A percentile compares a stretch with the other conserved stretches of the same genome.
Conservation (phyloP, 2,329 filamentous ascomycete species). For the Fusarium drepaniforme region DNA sequence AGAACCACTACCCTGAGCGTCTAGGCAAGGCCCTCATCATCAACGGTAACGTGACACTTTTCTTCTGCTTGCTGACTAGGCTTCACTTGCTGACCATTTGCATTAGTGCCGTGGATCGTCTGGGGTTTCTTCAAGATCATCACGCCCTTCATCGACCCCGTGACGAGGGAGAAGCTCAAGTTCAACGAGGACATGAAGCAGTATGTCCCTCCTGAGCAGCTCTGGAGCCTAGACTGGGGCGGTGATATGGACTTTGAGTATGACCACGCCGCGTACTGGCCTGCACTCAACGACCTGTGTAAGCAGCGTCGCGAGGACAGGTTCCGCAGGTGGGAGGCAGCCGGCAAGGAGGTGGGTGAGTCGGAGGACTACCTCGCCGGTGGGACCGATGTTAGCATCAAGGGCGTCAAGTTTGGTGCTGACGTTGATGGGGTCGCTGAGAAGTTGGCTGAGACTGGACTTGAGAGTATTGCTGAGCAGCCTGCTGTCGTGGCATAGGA, state of each 20-base stretch:
- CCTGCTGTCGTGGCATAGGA: conserved; percentile 34
- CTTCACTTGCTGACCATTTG: neutral
- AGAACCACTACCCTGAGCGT: conserved; percentile 95
- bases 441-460: conserved; percentile 44
- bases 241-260: conserved; percentile 92
- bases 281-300: conserved; percentile 80
- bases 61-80: neutral
- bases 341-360: conserved; percentile 86
- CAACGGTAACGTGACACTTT: conserved; percentile 69
- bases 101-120: conserved; percentile 87
- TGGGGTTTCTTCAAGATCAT: conserved; percentile 97
- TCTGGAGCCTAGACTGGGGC: conserved; percentile 80
- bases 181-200: conserved; percentile 93
- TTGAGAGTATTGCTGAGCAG: conserved; percentile 36
- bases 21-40: conserved; percentile 90
- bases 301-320: conserved; percentile 73
- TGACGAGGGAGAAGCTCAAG: conserved; percentile 94
- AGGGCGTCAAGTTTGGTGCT: conserved; percentile 47
- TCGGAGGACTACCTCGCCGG: conserved; percentile 89
- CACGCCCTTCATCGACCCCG: conserved; percentile 94
- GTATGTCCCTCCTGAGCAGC: conserved; percentile 84
- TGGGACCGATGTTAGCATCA: conserved; percentile 51
- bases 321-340: conserved; percentile 79
- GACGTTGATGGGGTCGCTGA: conserved; percentile 35
- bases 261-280: conserved; percentile 91